Evolutionary conservation across 1,284 basidiomycete species (phyloP).

Genomic region (Puccinia polysora): DNA sequence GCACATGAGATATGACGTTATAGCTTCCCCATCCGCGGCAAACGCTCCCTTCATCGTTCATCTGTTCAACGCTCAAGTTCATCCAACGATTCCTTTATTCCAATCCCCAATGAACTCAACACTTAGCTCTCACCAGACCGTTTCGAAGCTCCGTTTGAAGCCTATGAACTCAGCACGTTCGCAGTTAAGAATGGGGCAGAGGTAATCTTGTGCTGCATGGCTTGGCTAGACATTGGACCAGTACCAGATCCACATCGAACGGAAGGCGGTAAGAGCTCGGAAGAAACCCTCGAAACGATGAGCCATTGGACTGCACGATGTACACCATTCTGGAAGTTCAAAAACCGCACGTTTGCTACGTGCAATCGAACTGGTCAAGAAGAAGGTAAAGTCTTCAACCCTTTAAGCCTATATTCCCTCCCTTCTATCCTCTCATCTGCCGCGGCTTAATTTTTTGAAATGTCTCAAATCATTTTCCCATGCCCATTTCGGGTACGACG

Average conservation of each 20-base stretch:
- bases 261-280: slow-evolving; percentile 19
- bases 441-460: background rate
- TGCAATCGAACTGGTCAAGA: slow-evolving; percentile 38
- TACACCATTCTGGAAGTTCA: slow-evolving; percentile 23
- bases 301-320: slow-evolving; percentile 33
- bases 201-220: slow-evolving; percentile 34
- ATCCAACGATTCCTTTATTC: too few relatives aligned
- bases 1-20: background rate
- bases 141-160: slow-evolving; percentile 40
- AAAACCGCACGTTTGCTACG: slow-evolving; percentile 20
- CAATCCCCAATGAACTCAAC: background rate
- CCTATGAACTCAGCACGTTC: slow-evolving; percentile 37
- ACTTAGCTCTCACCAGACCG: slow-evolving; percentile 17
- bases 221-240: slow-evolving; percentile 26
- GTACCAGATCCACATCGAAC: slow-evolving; percentile 19
- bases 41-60: too few relatives aligned
- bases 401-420: background rate
- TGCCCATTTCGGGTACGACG: too few relatives aligned
- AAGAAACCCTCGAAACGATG: slow-evolving; percentile 7
- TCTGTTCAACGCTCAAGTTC: too few relatives aligned
- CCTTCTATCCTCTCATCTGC: background rate
- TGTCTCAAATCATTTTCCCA: background rate
- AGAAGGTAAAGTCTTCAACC: slow-evolving; percentile 1
- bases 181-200: slow-evolving; percentile 25
- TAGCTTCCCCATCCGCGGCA: too few relatives aligned